Conservation (phyloP, 352 stramenopile species). For the Pelagophyceae sp. region DNA sequence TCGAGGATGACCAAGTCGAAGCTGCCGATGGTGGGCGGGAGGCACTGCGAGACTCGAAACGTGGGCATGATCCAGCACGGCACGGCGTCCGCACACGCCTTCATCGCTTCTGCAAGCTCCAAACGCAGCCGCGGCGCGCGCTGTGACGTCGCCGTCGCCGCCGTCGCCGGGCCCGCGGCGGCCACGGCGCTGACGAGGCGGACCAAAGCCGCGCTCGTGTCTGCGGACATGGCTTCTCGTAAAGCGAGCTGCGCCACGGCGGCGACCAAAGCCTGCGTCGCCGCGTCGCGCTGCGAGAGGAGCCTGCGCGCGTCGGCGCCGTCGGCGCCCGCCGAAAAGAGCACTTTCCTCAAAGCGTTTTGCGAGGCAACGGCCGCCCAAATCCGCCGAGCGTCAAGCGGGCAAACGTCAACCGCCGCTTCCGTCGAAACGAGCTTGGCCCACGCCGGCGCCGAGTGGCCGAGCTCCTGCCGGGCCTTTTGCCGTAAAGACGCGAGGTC, state of each 20-base stretch:
- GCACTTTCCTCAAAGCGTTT: not conserved
- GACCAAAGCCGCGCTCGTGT: constrained; percentile 3
- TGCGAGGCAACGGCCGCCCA: not conserved
- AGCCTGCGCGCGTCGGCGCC: not conserved
- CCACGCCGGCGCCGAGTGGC: not conserved
- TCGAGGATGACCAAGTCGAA: constrained; percentile 48
- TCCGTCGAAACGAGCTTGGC: not conserved
- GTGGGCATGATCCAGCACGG: constrained; percentile 46
- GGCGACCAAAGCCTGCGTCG: not conserved
- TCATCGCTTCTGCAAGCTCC: not conserved
- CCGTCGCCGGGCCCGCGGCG: not conserved
- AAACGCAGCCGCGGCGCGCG: not conserved
- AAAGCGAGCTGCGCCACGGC: not conserved
- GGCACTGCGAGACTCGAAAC: constrained; percentile 41
- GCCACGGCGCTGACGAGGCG: constrained; percentile 9
- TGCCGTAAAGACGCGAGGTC: not conserved
- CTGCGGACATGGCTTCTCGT: not conserved
- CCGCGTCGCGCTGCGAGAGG: not conserved
- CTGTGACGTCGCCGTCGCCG: not conserved
- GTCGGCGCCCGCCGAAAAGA: not conserved
- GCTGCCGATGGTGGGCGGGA: constrained; percentile 36
- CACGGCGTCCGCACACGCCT: constrained; percentile 38
- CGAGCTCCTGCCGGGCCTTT: not conserved
- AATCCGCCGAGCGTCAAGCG: not conserved
- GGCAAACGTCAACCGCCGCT: not conserved